A percentile compares a stretch with the other conserved stretches of the same genome.
phyloP scores from a whole-genome alignment of 352 stramenopile species.

The Globisporangium okanoganense region DNA sequence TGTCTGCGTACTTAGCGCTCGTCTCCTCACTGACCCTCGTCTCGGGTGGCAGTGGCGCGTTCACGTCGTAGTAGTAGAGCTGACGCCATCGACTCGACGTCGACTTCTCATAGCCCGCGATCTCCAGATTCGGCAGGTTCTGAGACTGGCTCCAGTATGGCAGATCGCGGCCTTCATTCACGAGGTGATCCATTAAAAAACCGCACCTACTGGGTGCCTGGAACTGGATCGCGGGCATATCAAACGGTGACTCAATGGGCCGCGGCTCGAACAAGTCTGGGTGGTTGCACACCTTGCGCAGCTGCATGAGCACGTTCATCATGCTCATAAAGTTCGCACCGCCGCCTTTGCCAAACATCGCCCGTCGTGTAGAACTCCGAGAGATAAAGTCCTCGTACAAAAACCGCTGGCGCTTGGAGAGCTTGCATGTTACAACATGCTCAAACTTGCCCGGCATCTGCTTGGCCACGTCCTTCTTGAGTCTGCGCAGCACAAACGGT shows the following conservation, averaged over 20 bases:
- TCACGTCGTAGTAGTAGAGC: constrained; percentile 49
- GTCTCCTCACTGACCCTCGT: constrained; percentile 17
- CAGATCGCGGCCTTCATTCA: constrained; percentile 27
- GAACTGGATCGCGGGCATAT: constrained; percentile 43
- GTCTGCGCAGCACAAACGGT: constrained; percentile 94
- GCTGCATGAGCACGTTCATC: constrained; percentile 99
- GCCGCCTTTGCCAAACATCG: constrained; percentile 87
- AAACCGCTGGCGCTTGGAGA: constrained; percentile 94
- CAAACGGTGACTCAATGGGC: constrained; percentile 95
- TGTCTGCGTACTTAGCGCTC: constrained; percentile 18
- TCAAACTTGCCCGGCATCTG: constrained; percentile 98
- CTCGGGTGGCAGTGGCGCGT: constrained; percentile 23
- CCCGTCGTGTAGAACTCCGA: constrained; percentile 90
- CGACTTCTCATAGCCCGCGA: constrained; percentile 26
- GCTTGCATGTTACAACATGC: constrained; percentile 93
- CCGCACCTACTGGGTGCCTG: constrained; percentile 32
- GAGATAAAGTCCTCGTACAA: constrained; percentile 99
- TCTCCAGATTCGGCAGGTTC: constrained; percentile 46
- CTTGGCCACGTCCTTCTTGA: constrained; percentile 98
- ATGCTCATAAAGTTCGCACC: constrained; percentile 94
- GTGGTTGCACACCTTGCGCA: constrained; percentile 97
- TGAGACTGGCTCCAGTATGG: constrained; percentile 29
- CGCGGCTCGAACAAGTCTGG: constrained; percentile 98
- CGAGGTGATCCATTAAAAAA: constrained; percentile 42
- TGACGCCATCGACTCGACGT: constrained; percentile 27